phyloP scores from a whole-genome alignment of 2,329 filamentous ascomycete genomes.

The Seiridium unicorne region DNA sequence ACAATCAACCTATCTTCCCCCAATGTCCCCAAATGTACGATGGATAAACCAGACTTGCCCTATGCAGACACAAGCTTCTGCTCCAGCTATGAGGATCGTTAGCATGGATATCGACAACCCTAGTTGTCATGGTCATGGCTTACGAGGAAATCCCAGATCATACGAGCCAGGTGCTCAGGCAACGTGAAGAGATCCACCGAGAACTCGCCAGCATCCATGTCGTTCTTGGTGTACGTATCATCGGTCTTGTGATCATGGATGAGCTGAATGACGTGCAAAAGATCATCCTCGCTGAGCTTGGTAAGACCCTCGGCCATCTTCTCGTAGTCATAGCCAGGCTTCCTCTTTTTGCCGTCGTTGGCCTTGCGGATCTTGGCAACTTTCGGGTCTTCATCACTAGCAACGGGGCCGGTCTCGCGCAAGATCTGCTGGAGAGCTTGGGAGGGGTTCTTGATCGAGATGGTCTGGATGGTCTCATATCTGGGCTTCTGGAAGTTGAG shows the following conservation, averaged over 20 bases:
- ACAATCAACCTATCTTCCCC: not conserved
- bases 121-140: conserved; percentile 18
- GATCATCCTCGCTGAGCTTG: conserved; percentile 83
- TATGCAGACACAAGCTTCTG: conserved; percentile 22
- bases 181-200: conserved; percentile 98
- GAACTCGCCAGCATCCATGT: conserved; percentile 96
- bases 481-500: conserved; percentile 81
- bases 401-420: conserved; percentile 82
- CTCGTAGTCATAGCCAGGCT: conserved; percentile 79
- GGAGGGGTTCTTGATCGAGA: conserved; percentile 92
- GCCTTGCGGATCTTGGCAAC: conserved; percentile 59
- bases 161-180: conserved; percentile 83
- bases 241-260: conserved; percentile 95
- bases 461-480: conserved; percentile 79
- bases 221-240: conserved; percentile 95
- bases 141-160: conserved; percentile 86
- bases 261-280: conserved; percentile 94
- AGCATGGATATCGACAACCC: conserved; percentile 9
- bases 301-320: conserved; percentile 91
- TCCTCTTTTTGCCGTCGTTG: conserved; percentile 73
- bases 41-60: not conserved
- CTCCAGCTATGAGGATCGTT: conserved; percentile 18
- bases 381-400: conserved; percentile 66
- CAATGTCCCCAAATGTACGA: not conserved
- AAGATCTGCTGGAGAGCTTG: conserved; percentile 77